Conservation (phyloP, 1,284 basidiomycete genomes). For the Ceratobasidium theobromae region DNA sequence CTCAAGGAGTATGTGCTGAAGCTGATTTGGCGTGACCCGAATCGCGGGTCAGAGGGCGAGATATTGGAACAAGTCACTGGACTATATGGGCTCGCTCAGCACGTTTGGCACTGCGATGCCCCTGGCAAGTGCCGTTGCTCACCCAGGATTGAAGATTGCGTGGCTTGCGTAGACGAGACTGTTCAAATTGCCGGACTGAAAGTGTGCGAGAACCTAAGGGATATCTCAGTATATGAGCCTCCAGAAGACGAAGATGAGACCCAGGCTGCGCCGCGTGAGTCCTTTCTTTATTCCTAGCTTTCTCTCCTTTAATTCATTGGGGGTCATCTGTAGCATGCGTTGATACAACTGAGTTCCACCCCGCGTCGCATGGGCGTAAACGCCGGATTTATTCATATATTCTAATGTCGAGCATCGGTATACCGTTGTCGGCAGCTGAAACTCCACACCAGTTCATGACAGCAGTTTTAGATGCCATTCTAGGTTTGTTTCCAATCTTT, state of each 20-base stretch:
- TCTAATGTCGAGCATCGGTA: constrained; percentile 11
- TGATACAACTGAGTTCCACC: background rate
- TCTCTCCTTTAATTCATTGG: background rate
- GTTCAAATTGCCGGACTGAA: background rate
- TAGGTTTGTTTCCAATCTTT: no score
- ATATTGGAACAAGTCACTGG: background rate
- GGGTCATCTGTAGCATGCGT: background rate
- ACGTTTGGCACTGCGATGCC: constrained; percentile 12
- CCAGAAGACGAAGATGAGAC: background rate
- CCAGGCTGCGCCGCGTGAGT: background rate
- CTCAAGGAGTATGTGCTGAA: constrained; percentile 6
- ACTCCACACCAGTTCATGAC: background rate
- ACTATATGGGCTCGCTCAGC: background rate
- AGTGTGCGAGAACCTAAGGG: background rate
- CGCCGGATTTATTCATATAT: background rate
- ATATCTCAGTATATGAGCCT: background rate
- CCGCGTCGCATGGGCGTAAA: background rate
- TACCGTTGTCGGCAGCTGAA: background rate
- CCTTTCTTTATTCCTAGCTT: background rate
- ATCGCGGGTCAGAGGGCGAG: background rate
- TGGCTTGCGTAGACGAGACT: background rate
- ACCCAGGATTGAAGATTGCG: background rate
- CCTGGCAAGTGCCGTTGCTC: background rate
- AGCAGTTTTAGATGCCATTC: background rate
- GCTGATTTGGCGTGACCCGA: constrained; percentile 14